Percentiles rank a stretch among this genome's conserved stretches.
These are phyloP conservation scores for Trypanosoma mega DNA, from an alignment of 208 protist genomes.

Conservation along the genomic window DNA sequence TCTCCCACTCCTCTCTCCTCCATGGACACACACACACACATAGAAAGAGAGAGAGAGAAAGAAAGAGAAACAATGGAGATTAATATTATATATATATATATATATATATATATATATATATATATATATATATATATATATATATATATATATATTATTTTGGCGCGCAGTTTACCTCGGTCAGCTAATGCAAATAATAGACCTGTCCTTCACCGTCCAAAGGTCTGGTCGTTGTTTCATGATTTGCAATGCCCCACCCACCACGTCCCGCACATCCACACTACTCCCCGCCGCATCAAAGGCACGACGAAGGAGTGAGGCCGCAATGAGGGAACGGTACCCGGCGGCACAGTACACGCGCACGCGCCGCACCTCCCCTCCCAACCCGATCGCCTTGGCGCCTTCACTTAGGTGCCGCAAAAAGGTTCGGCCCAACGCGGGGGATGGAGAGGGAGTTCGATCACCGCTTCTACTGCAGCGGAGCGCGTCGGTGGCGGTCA, in stretches of 20 bases:
- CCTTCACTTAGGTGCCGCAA: constrained; percentile 36
- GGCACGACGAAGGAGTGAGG: constrained; percentile 60
- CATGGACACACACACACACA: neutral
- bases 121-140: too few relatives aligned
- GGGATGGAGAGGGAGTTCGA: constrained; percentile 17
- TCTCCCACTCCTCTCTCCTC: neutral
- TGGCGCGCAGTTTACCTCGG: constrained; percentile 47
- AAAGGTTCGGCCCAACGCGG: constrained; percentile 27
- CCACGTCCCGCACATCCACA: constrained; percentile 50
- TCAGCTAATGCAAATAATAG: constrained; percentile 88
- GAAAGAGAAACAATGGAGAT: too few relatives aligned
- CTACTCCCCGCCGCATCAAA: constrained; percentile 36
- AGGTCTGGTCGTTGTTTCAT: constrained; percentile 83
- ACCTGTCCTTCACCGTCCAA: constrained; percentile 80
- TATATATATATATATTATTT: neutral
- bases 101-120: too few relatives aligned
- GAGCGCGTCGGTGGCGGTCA: constrained; percentile 41
- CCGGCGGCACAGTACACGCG: constrained; percentile 76
- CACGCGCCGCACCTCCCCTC: constrained; percentile 29
- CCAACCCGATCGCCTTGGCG: constrained; percentile 28
- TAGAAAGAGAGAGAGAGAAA: neutral
- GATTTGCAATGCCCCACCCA: constrained; percentile 72
- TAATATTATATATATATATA: too few relatives aligned
- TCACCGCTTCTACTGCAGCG: neutral
- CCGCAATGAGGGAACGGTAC: constrained; percentile 79